A percentile compares a stretch with the other conserved stretches of the same genome.
These are phyloP conservation scores for Fusarium scirpi DNA, from an alignment of 2,329 filamentous ascomycete genomes.

Conservation along the genomic window DNA sequence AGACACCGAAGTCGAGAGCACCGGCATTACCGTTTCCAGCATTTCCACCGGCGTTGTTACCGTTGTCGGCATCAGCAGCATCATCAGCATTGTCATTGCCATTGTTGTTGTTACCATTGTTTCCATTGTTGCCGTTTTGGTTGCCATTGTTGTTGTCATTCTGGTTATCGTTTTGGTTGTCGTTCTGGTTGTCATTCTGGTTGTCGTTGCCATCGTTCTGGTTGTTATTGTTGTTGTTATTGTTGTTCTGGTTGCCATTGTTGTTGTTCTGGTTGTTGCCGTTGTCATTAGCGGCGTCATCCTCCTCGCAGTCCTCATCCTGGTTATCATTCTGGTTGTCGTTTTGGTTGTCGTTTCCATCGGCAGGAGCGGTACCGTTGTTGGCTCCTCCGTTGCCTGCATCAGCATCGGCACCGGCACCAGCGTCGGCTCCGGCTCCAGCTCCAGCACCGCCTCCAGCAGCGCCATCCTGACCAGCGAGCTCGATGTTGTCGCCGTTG, in stretches of 20 bases:
- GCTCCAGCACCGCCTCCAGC: conserved; percentile 46
- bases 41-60: neutral
- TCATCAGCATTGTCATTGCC: neutral
- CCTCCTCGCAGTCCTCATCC: conserved; percentile 9
- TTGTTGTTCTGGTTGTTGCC: neutral
- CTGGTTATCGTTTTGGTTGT: neutral
- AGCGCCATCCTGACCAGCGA: conserved; percentile 53
- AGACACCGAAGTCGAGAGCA: conserved; percentile 64
- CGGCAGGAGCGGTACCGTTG: conserved; percentile 13
- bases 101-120: neutral
- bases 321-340: neutral
- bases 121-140: neutral
- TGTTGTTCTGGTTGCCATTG: neutral
- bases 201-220: neutral
- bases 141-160: neutral
- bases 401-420: neutral
- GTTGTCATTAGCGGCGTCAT: neutral
- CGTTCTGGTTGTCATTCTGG: neutral
- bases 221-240: neutral
- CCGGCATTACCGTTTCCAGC: conserved; percentile 9
- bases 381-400: conserved; percentile 14
- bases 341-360: conserved; percentile 1
- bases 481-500: conserved; percentile 48
- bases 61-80: conserved; percentile 7
- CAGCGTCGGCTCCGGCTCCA: neutral